Evolutionary conservation across 2,329 filamentous ascomycete genomes (phyloP), one percentile per base, ranked within the genome.

Genomic region (Colletotrichum cereale): DNA sequence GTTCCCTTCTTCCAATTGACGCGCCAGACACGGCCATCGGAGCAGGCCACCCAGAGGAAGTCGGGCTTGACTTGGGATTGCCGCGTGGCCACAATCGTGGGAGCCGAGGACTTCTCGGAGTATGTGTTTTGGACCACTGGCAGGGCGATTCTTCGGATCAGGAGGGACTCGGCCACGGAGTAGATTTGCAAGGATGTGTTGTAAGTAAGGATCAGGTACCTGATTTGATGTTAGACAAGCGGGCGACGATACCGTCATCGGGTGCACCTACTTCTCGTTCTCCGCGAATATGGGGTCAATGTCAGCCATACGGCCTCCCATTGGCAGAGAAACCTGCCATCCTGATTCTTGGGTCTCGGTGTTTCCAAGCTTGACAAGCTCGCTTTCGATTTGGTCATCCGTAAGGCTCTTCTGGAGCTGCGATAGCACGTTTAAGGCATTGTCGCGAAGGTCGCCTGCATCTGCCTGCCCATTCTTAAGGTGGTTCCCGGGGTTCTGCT

Each of bases 151-250:
- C 90, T 89, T 75, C 94, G 91, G 56, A 94, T 86, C 29, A 97
- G 88, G 61, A 97, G 88, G 2, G 96, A 98, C 66, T 94, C 95
- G 74, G 89, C 85, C 38, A 93, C 89, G 2, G 93, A 93, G 81
- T 96, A 97, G 34, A 97, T 87, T 79, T 95, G 92, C 65, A 98
- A 85, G 12, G 92, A 91, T 36, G 89, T 91, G 72, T 91, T 88
- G 77, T 94, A 93, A 40, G 92, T 89, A 67, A 97, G 80, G 68
- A 98, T 90, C 48, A 98, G 80, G 81, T 92, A 88, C 78, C 93
- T 94, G 29, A 47, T 47, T 29, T n/a, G 11, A 5, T 53, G 76
- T 83, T 63, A 82, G 78, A 61, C 47, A 26, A 48, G 12, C 10
- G 21, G 29, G 62, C 75, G 66, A 57, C 75, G 55, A 40, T 60